Base-by-base conservation (phyloP, 1,284 basidiomycete genomes). In the Heterobasidion irregulare region DNA sequence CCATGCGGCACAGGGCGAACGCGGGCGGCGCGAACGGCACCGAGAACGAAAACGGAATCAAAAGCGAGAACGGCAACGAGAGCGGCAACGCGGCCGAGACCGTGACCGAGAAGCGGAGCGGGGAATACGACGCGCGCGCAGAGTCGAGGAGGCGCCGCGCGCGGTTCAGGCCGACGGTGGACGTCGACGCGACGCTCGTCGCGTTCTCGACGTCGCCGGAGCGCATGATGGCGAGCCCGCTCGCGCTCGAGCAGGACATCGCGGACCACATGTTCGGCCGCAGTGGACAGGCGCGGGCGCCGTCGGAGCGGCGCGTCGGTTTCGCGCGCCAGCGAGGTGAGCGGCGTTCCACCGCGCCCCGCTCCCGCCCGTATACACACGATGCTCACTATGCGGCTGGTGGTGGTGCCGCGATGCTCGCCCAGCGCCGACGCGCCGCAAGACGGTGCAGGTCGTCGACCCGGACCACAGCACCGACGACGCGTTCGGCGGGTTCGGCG, bases 401-500 rank as follows among this genome's bases (percentile, higher is more conserved):
- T 18, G 18, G 18, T 18, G 18, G 18, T 18, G 18, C 18, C 18
- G 18, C 18, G 18, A 1, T 1, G 47, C 26, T 9, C 12, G 47
- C 18, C 7, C 4, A 44, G 19, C 44, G 52, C 32, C 49, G 19
- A 35, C n/a, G 9, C n/a, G 19, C 18, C 16, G 50, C n/a, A 8
- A 50, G 34, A 32, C 50, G 34, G 18, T 35, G 8, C 36, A 59
- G 1, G 10, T 58, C 10, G 33, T 53, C 52, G 43, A 46, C 16
- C 34, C 50, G 8, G 33, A 54, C 13, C 36, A 36, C 53, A 46
- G n/a, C n/a, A 41, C 38, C n/a, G 51, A 47, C 43, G 55, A 33
- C 41, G 77, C 66, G 4, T 93, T 92, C 62, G 94, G 94, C 47
- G 94, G 94, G 0, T 98, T 97, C 69, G 94, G 94, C 0, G 91